Evolutionary conservation across 371 early-diverging fungal species (phyloP), one percentile per base, ranked within the genome.

Genomic region (Apophysomyces elegans): DNA sequence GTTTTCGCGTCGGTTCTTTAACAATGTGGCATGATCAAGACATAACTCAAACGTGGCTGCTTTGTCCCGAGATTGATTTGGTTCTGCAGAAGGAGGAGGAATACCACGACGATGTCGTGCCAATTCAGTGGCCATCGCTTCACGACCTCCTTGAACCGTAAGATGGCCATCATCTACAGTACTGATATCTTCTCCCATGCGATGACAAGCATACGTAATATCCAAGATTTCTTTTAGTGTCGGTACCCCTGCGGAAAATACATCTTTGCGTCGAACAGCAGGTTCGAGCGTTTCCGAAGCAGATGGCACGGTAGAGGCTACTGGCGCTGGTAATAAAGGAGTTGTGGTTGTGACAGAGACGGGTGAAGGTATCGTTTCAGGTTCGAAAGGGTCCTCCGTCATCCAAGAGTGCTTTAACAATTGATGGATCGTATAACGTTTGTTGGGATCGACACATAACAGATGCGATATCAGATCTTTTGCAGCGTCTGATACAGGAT

Each of bases 321-420:
- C 74, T 72, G 66, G 58, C 73, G 54, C 59, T 73, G 54, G 75
- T 69, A 7, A 9, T 56, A 71, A 69, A 45, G 59, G 16, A 18
- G 32, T 32, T 38, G 56, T 54, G 32, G 46, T 12, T 26, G 32
- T 2, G 38, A 50, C 14, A 44, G 54, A 14, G 50, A 56, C 56
- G 41, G 46, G 37, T 18, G 44, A 37, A 12, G 59, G 37, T 5
- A 41, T 9, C 1, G 56, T n/a, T 36, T 56, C 37, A n/a, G 57
- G 18, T 18, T 44, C 45, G 43, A 41, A 41, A 36, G 46, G 47
- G 36, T 39, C 47, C n/a, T 76, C 72, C 41, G 77, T 79, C 56
- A 89, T 71, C 94, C 94, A 95, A 21, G 92, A 92, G 66, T 93
- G 92, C 7, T 74, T 71, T 67, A 95, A 78, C 72, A 95, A 91